phyloP scores from a whole-genome alignment of 164 flowering plant genomes.

The Saururus chinensis region DNA sequence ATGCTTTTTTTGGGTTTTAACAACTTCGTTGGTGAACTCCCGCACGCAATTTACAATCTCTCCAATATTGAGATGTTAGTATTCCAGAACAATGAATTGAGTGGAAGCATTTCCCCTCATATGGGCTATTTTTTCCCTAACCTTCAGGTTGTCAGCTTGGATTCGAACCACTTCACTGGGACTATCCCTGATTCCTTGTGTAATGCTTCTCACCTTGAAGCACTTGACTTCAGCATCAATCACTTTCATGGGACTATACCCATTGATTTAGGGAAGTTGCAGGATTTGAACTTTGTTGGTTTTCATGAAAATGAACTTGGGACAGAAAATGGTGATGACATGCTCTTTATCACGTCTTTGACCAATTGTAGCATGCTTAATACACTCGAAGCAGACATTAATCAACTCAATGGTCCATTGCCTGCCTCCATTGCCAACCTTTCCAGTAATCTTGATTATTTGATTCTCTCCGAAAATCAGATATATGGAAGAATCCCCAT shows the following conservation, averaged over 20 bases:
- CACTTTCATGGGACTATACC: too few species aligned
- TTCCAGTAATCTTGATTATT: constrained; percentile 19
- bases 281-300: too few species aligned
- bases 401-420: constrained; percentile 30
- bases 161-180: constrained; percentile 34
- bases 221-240: too few species aligned
- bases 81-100: constrained; percentile 2
- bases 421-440: constrained; percentile 35
- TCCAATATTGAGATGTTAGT: neutral
- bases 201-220: too few species aligned
- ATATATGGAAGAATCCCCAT: neutral
- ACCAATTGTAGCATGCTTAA: too few species aligned
- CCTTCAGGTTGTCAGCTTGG: constrained; percentile 14
- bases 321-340: too few species aligned
- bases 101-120: constrained; percentile 10
- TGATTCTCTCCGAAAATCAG: neutral
- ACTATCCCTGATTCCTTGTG: too few species aligned
- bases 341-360: too few species aligned
- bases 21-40: too few species aligned
- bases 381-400: constrained; percentile 23
- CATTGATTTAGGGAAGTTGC: too few species aligned
- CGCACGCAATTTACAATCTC: neutral
- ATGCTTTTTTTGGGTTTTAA: too few species aligned
- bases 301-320: too few species aligned
- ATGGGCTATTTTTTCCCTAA: constrained; percentile 21